Conservation (phyloP, 345 rosid species). For the Turnera subulata region DNA sequence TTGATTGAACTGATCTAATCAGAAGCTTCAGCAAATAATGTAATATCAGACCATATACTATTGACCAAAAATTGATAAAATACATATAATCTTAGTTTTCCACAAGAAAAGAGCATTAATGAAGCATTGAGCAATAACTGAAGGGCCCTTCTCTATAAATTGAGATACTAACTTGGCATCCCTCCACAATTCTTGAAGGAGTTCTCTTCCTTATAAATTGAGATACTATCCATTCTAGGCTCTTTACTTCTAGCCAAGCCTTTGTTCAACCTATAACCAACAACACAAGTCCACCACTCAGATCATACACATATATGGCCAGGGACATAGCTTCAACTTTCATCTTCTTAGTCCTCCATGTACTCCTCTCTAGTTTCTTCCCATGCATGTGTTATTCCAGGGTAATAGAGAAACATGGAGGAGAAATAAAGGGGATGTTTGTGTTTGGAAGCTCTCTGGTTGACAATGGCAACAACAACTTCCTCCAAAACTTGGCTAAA, state of each 20-base stretch:
- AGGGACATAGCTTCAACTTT: not conserved
- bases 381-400: not conserved
- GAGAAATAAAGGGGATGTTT: constrained; percentile 42
- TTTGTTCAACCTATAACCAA: not conserved
- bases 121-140: no score
- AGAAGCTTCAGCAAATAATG: no score
- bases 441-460: constrained; percentile 67
- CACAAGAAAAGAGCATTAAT: no score
- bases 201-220: not conserved
- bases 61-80: no score
- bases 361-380: constrained; percentile 10
- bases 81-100: no score
- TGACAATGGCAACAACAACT: constrained; percentile 69
- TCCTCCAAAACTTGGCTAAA: constrained; percentile 34
- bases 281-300: not conserved
- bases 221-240: no score
- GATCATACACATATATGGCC: not conserved
- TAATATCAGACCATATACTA: no score
- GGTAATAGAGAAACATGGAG: not conserved
- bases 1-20: no score
- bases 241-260: not conserved
- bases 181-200: no score
- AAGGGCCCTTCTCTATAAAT: no score
- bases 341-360: constrained; percentile 7
- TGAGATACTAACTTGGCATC: no score